Conservation (phyloP, 208 protist species). For the Sergeia podlipaevii region DNA sequence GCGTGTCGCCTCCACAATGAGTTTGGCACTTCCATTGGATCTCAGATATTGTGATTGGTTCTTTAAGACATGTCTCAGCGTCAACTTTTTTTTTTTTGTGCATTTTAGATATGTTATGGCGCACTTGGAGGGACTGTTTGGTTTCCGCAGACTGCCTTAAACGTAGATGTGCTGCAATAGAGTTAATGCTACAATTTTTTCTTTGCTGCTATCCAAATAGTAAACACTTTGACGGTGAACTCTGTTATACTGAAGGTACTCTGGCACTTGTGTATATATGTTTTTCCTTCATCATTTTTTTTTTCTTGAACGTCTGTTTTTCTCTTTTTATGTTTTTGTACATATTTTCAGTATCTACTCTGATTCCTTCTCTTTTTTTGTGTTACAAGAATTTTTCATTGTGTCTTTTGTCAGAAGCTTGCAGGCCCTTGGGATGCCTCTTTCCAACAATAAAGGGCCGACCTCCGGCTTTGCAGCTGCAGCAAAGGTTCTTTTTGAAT, state of each 20-base stretch:
- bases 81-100: not conserved
- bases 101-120: too few relatives aligned
- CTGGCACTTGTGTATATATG: too few relatives aligned
- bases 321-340: not conserved
- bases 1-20: conserved; percentile 69
- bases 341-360: not conserved
- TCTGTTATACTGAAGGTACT: too few relatives aligned
- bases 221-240: too few relatives aligned
- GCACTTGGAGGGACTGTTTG: too few relatives aligned
- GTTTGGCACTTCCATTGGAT: conserved; percentile 44
- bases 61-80: not conserved
- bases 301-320: not conserved
- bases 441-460: conserved; percentile 5
- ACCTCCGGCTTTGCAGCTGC: conserved; percentile 61
- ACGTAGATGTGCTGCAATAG: too few relatives aligned
- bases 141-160: too few relatives aligned
- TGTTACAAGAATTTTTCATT: conserved; percentile 1
- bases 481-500: conserved; percentile 81
- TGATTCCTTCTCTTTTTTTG: conserved; percentile 6
- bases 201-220: too few relatives aligned
- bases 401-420: not conserved
- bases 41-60: not conserved
- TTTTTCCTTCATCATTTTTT: not conserved
- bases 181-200: too few relatives aligned
- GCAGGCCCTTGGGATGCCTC: too few relatives aligned